Evolutionary conservation across 495 filamentous ascomycete genomes (phyloP), one percentile per base, ranked within the genome.

Genomic region (Neurospora tetrasperma): DNA sequence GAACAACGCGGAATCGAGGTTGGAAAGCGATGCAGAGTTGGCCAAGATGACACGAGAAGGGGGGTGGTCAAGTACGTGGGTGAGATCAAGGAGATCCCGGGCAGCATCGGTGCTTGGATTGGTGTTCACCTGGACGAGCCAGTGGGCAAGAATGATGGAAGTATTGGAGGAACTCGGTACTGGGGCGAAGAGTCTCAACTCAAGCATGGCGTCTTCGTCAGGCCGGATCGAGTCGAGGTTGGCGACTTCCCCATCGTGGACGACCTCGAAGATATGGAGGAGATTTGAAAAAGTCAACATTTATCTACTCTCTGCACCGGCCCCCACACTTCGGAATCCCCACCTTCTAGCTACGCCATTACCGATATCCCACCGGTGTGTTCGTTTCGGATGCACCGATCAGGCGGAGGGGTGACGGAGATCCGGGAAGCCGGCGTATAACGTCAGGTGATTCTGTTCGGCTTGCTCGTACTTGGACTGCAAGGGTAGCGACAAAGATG

Each of bases 91-190:
- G 90, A 93, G 74, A 94, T 98, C 69, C 93, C 94, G 0, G 89
- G 88, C 16, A 78, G 87, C 39, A 69, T 83, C 43, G 92, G 92
- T 6, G 86, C 92, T 20, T 98, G 96, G 95, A 86, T 96, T 46
- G 94, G 95, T 54, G 85, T 98, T 69, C 88, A 89, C 76, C 85
- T 96, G 62, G 93, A 97, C 79, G 93, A 97, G 81, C 93, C 93
- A 5, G 89, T 89, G 42, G 94, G 94, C 41, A 96, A 92, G 84
- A 98, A 98, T 76, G 93, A 98, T 79, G 94, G 94, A 20, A 92
- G 90, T 76, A 86, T 96, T 54, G 86, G 85, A n/a, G 92, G 91
- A 39, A 89, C 87, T 73, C 84, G 89, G 69, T 96, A 96, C 82
- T 98, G 96, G 83, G 86, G 86, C 20, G 82, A 84, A n/a, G 84